Percentiles rank a stretch among this genome's conserved stretches.
Evolutionary conservation across 805 yeast species (phyloP).

Genomic region (Cyberlindnera xylosilytica): DNA sequence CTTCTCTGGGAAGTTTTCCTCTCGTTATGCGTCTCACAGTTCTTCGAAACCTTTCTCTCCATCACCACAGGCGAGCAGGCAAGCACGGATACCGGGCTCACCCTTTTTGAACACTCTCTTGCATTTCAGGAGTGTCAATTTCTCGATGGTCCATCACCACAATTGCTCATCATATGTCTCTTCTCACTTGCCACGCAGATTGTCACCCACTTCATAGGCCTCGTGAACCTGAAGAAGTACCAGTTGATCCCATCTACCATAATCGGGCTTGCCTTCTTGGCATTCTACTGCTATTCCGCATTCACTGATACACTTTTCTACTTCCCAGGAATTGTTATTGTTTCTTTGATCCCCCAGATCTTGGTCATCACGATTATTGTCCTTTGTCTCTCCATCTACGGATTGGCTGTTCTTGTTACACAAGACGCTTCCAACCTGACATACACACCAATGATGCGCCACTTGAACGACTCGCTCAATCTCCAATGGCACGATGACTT

Average conservation of each 20-base stretch:
- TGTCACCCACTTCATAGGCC: slow-evolving; percentile 59
- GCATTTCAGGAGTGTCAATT: slow-evolving; percentile 72
- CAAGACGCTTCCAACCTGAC: slow-evolving; percentile 33
- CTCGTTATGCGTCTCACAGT: slow-evolving; percentile 57
- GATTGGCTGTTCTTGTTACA: slow-evolving; percentile 58
- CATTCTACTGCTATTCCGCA: slow-evolving; percentile 42
- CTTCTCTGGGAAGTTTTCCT: slow-evolving; percentile 58
- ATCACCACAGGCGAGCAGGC: slow-evolving; percentile 55
- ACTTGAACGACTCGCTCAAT: slow-evolving; percentile 36
- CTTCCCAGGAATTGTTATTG: slow-evolving; percentile 53
- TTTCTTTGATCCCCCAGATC: slow-evolving; percentile 68
- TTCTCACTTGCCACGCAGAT: slow-evolving; percentile 59
- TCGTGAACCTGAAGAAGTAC: slow-evolving; percentile 48
- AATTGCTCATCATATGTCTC: slow-evolving; percentile 46
- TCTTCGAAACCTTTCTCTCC: slow-evolving; percentile 62
- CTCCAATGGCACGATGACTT: slow-evolving; percentile 57
- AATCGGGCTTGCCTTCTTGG: slow-evolving; percentile 51
- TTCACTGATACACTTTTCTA: slow-evolving; percentile 38
- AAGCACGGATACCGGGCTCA: slow-evolving; percentile 61
- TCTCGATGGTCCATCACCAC: slow-evolving; percentile 48
- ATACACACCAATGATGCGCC: slow-evolving; percentile 34
- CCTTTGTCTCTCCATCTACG: slow-evolving; percentile 52
- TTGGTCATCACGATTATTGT: slow-evolving; percentile 46
- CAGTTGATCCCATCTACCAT: slow-evolving; percentile 62
- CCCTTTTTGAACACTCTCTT: slow-evolving; percentile 71